These are phyloP conservation scores for Onygena corvina DNA, from an alignment of 2,329 filamentous ascomycete genomes.

Conservation along the genomic window DNA sequence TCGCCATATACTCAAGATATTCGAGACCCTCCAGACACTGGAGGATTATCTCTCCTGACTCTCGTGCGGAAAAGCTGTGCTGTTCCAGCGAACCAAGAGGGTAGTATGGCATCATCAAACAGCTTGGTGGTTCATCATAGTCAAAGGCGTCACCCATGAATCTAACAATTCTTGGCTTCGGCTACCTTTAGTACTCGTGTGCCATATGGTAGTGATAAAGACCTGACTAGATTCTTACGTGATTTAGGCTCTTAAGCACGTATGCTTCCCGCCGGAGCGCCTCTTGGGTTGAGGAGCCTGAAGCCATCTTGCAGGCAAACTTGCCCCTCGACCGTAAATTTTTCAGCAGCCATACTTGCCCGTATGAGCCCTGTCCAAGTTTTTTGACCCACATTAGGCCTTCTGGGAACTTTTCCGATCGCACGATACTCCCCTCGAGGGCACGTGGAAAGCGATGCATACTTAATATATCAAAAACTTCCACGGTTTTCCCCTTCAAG, in stretches of 20 bases:
- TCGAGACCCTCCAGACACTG: constrained; percentile 7
- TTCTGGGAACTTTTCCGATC: neutral
- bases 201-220: no score
- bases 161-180: neutral
- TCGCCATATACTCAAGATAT: constrained; percentile 5
- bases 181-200: neutral
- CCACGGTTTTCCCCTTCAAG: no score
- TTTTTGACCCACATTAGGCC: neutral
- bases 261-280: neutral
- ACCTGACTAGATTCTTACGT: neutral
- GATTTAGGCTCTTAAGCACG: neutral
- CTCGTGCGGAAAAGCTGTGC: constrained; percentile 31
- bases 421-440: no score
- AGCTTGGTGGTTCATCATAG: neutral
- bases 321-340: neutral
- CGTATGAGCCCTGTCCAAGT: neutral
- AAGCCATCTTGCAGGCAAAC: neutral
- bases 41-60: neutral
- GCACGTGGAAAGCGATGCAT: no score
- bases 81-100: constrained; percentile 1
- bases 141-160: neutral
- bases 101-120: constrained; percentile 9
- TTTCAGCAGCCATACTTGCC: neutral
- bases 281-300: neutral
- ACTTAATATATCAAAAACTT: no score